These are phyloP conservation scores for Parvularia atlantis DNA, from an alignment of 78 protist species.

Conservation along the genomic window DNA sequence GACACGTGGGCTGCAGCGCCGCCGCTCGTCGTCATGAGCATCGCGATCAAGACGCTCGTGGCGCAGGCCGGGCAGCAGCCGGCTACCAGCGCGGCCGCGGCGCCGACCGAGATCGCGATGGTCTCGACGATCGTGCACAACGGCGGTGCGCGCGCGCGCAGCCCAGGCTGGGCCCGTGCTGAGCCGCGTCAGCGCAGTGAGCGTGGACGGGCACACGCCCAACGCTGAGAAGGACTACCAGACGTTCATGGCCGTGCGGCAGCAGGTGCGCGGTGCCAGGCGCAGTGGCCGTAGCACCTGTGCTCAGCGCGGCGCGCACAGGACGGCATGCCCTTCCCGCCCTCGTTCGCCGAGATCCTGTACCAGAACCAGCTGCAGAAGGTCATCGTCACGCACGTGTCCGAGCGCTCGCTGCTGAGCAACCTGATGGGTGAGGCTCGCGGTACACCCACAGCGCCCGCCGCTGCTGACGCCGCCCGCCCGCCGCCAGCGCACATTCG, in stretches of 20 bases:
- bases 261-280: too few species aligned
- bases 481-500: background rate
- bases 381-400: too few species aligned
- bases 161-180: background rate
- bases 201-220: conserved; percentile 22
- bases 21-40: conserved; percentile 42
- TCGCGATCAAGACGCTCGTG: conserved; percentile 28
- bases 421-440: conserved; percentile 32
- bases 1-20: conserved; percentile 53
- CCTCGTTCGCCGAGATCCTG: too few species aligned
- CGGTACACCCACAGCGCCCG: too few species aligned
- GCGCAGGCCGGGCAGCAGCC: background rate
- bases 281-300: too few species aligned
- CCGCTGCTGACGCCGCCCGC: too few species aligned
- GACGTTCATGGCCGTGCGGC: background rate
- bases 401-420: conserved; percentile 37
- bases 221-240: conserved; percentile 1
- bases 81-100: conserved; percentile 14
- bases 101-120: background rate
- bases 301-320: too few species aligned
- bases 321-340: too few species aligned
- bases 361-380: too few species aligned
- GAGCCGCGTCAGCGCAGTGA: conserved; percentile 7
- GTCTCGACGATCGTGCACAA: conserved; percentile 16
- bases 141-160: too few species aligned